Evolutionary conservation across 257 asterid species (phyloP).

Genomic region (Gentiana macrophylla): DNA sequence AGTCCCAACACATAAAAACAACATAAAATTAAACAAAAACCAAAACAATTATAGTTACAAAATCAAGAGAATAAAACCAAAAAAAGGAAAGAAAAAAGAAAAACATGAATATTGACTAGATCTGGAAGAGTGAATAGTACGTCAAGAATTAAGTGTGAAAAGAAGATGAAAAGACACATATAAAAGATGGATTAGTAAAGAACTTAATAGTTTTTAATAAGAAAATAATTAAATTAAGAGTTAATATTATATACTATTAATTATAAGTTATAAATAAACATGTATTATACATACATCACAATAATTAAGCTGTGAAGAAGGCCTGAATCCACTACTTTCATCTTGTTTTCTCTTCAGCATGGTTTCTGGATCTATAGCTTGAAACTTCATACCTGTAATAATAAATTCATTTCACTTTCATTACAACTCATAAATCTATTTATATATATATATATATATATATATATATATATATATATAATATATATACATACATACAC

Average conservation of each 20-base stretch:
- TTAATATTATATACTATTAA: neutral
- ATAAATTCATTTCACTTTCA: too few species aligned
- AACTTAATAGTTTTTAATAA: constrained; percentile 3
- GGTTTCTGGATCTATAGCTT: constrained; percentile 1
- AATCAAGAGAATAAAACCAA: neutral
- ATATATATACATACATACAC: too few species aligned
- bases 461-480: too few species aligned
- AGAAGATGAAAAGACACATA: neutral
- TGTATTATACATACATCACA: constrained; percentile 2
- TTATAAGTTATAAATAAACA: neutral
- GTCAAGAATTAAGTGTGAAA: neutral
- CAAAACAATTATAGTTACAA: neutral
- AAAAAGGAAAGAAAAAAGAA: neutral
- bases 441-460: too few species aligned
- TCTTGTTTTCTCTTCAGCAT: constrained; percentile 14
- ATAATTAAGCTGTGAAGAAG: constrained; percentile 7
- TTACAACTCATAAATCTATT: too few species aligned
- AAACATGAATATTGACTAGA: neutral
- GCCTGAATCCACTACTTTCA: constrained; percentile 1
- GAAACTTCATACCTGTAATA: constrained; percentile 5
- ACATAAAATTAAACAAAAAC: neutral
- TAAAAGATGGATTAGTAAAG: neutral
- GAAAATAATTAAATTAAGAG: neutral
- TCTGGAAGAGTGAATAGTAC: neutral
- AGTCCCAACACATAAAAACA: neutral